Conservation (phyloP, 805 yeast species). For the Sugiyamaella boreocaroliniensis region DNA sequence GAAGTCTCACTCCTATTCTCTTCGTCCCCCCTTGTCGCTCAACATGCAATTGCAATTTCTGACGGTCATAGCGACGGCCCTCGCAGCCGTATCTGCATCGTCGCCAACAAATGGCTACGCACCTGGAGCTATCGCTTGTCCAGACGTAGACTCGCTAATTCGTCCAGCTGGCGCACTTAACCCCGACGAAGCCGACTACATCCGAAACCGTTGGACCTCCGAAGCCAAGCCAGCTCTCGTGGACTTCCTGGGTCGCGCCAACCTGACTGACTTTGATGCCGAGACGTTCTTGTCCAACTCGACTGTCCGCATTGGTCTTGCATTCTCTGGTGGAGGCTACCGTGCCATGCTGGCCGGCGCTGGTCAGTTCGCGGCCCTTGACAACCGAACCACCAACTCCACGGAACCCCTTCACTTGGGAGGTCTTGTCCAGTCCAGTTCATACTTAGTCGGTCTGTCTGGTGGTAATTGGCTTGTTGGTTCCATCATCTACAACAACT, state of each 20-base stretch:
- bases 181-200: constrained; percentile 27
- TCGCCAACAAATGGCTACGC: constrained; percentile 40
- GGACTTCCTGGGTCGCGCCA: constrained; percentile 40
- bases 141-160: constrained; percentile 28
- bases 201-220: constrained; percentile 25
- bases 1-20: too few relatives aligned
- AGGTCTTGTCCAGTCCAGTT: constrained; percentile 63
- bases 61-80: not conserved
- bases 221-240: constrained; percentile 36
- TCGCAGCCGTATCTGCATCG: constrained; percentile 12
- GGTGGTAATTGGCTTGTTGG: constrained; percentile 84
- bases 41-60: not conserved
- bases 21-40: not conserved
- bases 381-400: constrained; percentile 56
- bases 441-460: constrained; percentile 69
- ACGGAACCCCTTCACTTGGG: constrained; percentile 50
- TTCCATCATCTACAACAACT: constrained; percentile 60
- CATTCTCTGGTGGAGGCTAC: constrained; percentile 85
- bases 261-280: constrained; percentile 44
- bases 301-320: constrained; percentile 35
- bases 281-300: constrained; percentile 24
- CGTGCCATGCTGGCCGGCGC: constrained; percentile 85
- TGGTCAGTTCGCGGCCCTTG: constrained; percentile 74
- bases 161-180: constrained; percentile 28
- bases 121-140: constrained; percentile 42